phyloP scores from a whole-genome alignment of 1,139 yeast genomes.

The Taiozyma sp. region DNA sequence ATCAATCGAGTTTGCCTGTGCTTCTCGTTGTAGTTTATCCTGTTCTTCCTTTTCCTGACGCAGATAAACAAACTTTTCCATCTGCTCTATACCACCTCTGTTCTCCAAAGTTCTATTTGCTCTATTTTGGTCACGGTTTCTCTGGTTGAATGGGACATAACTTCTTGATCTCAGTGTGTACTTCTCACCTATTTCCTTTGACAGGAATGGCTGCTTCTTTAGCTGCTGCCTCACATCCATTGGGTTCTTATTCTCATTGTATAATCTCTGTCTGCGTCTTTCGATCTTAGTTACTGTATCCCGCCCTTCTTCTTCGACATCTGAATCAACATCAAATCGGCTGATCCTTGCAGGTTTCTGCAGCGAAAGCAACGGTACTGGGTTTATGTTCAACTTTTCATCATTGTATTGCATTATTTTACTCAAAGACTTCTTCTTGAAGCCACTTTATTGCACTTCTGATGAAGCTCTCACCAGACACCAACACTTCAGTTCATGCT shows the following conservation, averaged over 20 bases:
- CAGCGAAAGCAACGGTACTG: not conserved
- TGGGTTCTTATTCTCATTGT: constrained; percentile 4
- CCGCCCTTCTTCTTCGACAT: not conserved
- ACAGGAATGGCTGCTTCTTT: not conserved
- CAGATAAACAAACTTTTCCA: constrained; percentile 8
- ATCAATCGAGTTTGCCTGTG: not conserved
- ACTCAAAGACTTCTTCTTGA: not conserved
- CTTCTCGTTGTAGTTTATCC: constrained; percentile 3
- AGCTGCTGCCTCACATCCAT: constrained; percentile 3
- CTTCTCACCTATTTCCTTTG: constrained; percentile 6
- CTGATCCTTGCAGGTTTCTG: not conserved
- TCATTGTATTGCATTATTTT: not conserved
- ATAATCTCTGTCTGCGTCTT: constrained; percentile 1
- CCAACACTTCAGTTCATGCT: not conserved
- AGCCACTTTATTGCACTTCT: not conserved
- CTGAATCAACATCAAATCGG: not conserved
- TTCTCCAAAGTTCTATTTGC: constrained; percentile 4
- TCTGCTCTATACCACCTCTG: constrained; percentile 13
- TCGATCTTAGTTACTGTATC: constrained; percentile 2
- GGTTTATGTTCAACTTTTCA: not conserved
- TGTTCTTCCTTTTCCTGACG: constrained; percentile 1
- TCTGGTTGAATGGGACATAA: constrained; percentile 11
- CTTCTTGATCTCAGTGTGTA: constrained; percentile 12
- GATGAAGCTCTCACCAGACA: no score
- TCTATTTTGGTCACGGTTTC: constrained; percentile 3